Evolutionary conservation across 495 filamentous ascomycete genomes (phyloP).

Genomic region (Penicillium dipodomyicola): DNA sequence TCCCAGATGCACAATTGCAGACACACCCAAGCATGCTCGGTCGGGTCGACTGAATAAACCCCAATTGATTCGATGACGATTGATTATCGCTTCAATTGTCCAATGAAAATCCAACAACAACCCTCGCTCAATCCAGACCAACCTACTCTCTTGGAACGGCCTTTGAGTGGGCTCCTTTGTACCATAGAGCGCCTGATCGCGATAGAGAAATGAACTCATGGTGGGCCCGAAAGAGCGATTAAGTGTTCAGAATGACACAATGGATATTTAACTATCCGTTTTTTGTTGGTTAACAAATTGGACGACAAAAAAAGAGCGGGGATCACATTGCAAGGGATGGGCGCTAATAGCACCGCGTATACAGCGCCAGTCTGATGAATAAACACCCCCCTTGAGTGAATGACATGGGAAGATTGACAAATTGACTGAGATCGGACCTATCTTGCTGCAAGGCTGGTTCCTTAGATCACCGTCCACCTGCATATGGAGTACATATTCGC

Average conservation of each 20-base stretch:
- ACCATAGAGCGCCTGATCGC: not conserved
- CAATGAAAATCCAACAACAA: not conserved
- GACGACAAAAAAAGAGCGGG: not conserved
- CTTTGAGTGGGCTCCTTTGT: not conserved
- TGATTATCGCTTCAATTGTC: not conserved
- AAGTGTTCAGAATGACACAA: not conserved
- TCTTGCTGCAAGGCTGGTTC: slow-evolving; percentile 14
- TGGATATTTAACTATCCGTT: no score
- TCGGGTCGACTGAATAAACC: not conserved
- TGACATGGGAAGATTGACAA: slow-evolving; percentile 13
- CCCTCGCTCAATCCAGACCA: not conserved
- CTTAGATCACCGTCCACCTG: slow-evolving; percentile 6
- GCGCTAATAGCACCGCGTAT: not conserved
- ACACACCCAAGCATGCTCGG: not conserved
- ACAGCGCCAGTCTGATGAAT: not conserved
- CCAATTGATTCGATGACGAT: not conserved
- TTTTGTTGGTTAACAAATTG: not conserved
- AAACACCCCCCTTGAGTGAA: slow-evolving; percentile 18
- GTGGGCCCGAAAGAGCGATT: not conserved
- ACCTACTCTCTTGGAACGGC: not conserved
- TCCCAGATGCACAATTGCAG: not conserved
- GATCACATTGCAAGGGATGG: slow-evolving; percentile 20
- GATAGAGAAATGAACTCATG: not conserved
- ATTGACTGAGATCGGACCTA: slow-evolving; percentile 13
- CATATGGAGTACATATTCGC: not conserved